Evolutionary conservation across 306 rosid genomes (phyloP).

Genomic region (Vigna radiata): DNA sequence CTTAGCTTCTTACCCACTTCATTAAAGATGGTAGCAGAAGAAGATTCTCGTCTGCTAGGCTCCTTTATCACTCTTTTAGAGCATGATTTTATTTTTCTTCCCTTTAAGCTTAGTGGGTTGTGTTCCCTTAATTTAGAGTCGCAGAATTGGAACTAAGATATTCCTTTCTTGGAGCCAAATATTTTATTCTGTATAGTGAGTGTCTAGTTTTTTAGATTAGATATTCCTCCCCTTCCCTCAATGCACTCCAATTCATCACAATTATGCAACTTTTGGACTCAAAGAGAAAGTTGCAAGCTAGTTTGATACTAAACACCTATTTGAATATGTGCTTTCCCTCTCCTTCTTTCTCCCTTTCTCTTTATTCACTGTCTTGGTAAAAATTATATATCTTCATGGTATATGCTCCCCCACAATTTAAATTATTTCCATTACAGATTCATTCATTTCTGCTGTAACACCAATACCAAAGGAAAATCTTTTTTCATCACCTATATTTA

Average conservation of each 20-base stretch:
- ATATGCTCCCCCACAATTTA: slow-evolving; percentile 63
- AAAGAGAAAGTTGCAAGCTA: slow-evolving; percentile 73
- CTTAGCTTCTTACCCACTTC: slow-evolving; percentile 99
- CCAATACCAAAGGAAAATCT: slow-evolving; percentile 31
- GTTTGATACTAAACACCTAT: slow-evolving; percentile 78
- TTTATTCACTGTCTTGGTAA: slow-evolving; percentile 60
- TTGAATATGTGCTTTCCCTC: slow-evolving; percentile 81
- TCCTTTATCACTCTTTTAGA: slow-evolving; percentile 70
- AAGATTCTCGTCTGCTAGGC: slow-evolving; percentile 68
- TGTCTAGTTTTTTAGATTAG: slow-evolving; percentile 74
- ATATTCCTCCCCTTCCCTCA: slow-evolving; percentile 67
- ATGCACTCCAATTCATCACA: slow-evolving; percentile 79
- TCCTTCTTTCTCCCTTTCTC: slow-evolving; percentile 45
- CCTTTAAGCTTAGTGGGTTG: slow-evolving; percentile 77
- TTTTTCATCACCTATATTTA: background rate
- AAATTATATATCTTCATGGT: slow-evolving; percentile 51
- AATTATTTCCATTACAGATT: slow-evolving; percentile 53
- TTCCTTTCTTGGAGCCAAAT: slow-evolving; percentile 79
- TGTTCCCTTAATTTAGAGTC: slow-evolving; percentile 93
- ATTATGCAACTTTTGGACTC: slow-evolving; percentile 78
- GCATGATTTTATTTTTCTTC: slow-evolving; percentile 34
- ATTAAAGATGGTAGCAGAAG: slow-evolving; percentile 80
- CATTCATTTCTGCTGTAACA: slow-evolving; percentile 52
- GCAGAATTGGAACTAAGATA: slow-evolving; percentile 94
- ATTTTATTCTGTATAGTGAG: slow-evolving; percentile 69